Evolutionary conservation across 1,139 yeast genomes (phyloP), one percentile per base, ranked within the genome.

Genomic region (Diutina pseudorugosa): DNA sequence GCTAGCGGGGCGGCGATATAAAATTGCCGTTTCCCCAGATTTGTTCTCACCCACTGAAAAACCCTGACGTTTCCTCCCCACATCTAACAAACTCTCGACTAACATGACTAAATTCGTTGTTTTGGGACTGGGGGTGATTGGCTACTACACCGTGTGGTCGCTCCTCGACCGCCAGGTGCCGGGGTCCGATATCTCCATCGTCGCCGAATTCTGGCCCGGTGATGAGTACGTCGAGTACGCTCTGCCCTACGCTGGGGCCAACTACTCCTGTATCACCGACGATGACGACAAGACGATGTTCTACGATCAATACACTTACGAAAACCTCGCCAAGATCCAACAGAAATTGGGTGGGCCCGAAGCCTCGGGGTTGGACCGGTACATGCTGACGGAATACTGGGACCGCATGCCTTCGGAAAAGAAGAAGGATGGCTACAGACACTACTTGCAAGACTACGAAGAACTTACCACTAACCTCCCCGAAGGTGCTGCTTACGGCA

Each of bases 181-280:
- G 6, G 77, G 79, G 0, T 54, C 63, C 4, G 69, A 77, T n/a
- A 75, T 85, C 56, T 72, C 80, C 3, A 74, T 85, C 7, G 59
- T 82, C 20, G 91, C 86, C 2, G 78, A 82, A 59, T 76, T 72
- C 57, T 63, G 83, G 51, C 93, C 94, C 1, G 94, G 93, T 4
- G 94, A 86, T 61, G 82, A 78, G 58, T 79, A 87, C 3, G 76
- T 77, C 55, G 71, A 77, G 52, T 86, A 82, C 62, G 82, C 94
- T 2, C 83, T 90, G 0, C 94, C 94, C 1, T 83, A 84, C 76
- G 91, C 91, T 0, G 88, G 88, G n/a, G 88, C 85, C 1, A 79
- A 80, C 64, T 82, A 83, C 61, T 80, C 86, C 2, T 78, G 84
- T 60, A 82, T 83, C 53, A 75, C 86, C 0, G 85, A 82, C 1